Percentiles rank a stretch among this genome's conserved stretches.
Conservation (phyloP, 306 rosid species). For the Inga leiocalycina region DNA sequence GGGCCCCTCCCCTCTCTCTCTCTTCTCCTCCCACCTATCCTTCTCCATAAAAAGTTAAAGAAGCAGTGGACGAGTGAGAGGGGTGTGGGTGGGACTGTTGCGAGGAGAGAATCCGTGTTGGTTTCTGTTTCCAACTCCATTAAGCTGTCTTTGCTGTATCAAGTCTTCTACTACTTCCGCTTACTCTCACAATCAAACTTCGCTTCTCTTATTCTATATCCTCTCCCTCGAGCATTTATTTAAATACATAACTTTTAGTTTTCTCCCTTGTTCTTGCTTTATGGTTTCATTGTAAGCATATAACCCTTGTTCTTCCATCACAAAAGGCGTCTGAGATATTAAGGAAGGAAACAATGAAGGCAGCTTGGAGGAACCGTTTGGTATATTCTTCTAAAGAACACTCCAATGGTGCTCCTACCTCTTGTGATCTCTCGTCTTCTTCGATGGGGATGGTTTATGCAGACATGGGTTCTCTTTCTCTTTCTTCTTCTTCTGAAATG, state of each 20-base stretch:
- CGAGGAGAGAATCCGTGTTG: conserved; percentile 29
- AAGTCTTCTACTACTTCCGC: conserved; percentile 6
- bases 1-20: conserved; percentile 14
- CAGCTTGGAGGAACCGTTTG: conserved; percentile 41
- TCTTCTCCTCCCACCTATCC: background rate
- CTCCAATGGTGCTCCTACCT: conserved; percentile 37
- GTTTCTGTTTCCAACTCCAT: conserved; percentile 32
- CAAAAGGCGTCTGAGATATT: conserved; percentile 30
- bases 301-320: conserved; percentile 25
- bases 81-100: background rate
- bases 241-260: background rate
- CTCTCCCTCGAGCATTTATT: background rate
- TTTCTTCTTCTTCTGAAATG: conserved; percentile 37
- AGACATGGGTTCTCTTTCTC: conserved; percentile 71
- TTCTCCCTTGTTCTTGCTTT: too few species aligned
- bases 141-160: conserved; percentile 40
- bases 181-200: background rate
- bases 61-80: conserved; percentile 18
- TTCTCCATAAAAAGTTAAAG: background rate
- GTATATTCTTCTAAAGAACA: conserved; percentile 34
- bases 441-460: conserved; percentile 68
- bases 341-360: conserved; percentile 41
- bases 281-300: conserved; percentile 27
- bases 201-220: conserved; percentile 5
- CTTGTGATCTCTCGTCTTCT: conserved; percentile 33